phyloP scores from a whole-genome alignment of 306 rosid genomes.

The Castanospermum australe region DNA sequence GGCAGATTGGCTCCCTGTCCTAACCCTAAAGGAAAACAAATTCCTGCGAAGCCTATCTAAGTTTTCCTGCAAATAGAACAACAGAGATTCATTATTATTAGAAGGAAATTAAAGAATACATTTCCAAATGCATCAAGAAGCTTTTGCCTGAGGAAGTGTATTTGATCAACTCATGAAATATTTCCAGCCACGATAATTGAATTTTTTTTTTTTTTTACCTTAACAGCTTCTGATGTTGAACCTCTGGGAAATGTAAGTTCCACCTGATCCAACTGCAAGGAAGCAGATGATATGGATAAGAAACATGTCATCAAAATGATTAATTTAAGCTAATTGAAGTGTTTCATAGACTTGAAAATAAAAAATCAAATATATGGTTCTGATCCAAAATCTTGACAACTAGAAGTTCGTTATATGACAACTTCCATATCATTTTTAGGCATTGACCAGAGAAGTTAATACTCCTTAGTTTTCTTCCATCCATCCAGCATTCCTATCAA shows the following conservation, averaged over 20 bases:
- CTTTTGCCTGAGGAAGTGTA: background rate
- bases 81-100: conserved; percentile 1
- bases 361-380: conserved; percentile 3
- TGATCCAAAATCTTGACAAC: conserved; percentile 4
- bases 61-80: conserved; percentile 65
- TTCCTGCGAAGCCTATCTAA: conserved; percentile 47
- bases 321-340: conserved; percentile 13
- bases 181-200: background rate
- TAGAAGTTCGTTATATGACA: conserved; percentile 12
- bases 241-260: conserved; percentile 61
- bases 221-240: conserved; percentile 45
- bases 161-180: background rate
- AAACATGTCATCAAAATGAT: conserved; percentile 12
- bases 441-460: conserved; percentile 14
- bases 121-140: background rate
- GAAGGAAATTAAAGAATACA: conserved; percentile 19
- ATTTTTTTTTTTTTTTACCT: conserved; percentile 39
- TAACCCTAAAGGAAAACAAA: conserved; percentile 54
- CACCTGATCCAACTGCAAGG: conserved; percentile 59
- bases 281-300: conserved; percentile 19
- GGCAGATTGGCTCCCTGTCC: conserved; percentile 81
- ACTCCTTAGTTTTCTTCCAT: conserved; percentile 19
- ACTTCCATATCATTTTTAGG: conserved; percentile 3
- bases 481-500: conserved; percentile 7
- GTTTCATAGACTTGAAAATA: conserved; percentile 20